These are phyloP conservation scores for Jatropha curcas DNA, from an alignment of 345 rosid species.

Conservation along the genomic window DNA sequence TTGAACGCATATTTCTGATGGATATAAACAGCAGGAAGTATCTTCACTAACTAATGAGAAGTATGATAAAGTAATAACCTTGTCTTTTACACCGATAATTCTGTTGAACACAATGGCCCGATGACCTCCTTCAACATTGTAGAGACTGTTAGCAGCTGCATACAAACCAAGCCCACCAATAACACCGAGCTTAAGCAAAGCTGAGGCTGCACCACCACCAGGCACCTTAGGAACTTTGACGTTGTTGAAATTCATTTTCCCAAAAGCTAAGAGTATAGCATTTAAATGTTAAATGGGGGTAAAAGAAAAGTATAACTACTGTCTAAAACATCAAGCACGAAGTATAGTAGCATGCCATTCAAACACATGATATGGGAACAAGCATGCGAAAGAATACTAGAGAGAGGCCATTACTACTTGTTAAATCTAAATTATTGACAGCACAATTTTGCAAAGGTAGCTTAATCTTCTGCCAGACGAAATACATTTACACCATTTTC, in stretches of 20 bases:
- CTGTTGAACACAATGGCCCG: conserved; percentile 73
- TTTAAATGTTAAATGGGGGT: neutral
- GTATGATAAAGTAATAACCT: conserved; percentile 32
- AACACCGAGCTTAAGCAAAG: conserved; percentile 66
- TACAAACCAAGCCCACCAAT: conserved; percentile 74
- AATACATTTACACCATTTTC: too few species aligned
- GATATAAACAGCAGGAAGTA: neutral
- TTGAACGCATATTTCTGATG: neutral
- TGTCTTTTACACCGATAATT: conserved; percentile 53
- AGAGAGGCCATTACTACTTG: neutral
- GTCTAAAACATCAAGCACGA: neutral
- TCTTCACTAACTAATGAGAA: neutral
- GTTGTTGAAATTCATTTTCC: conserved; percentile 51
- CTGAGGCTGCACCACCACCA: conserved; percentile 61
- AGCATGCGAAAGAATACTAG: neutral
- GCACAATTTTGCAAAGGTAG: neutral
- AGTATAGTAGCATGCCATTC: neutral
- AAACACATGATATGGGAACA: neutral
- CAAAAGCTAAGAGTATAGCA: neutral
- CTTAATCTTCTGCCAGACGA: neutral
- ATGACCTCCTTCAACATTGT: conserved; percentile 78
- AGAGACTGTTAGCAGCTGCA: conserved; percentile 61
- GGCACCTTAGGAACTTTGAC: conserved; percentile 83
- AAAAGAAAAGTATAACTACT: neutral
- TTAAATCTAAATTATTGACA: neutral